A percentile compares a stretch with the other conserved stretches of the same genome.
These are phyloP conservation scores for Fusarium papillatum DNA, from an alignment of 2,329 filamentous ascomycete species.

Conservation along the genomic window DNA sequence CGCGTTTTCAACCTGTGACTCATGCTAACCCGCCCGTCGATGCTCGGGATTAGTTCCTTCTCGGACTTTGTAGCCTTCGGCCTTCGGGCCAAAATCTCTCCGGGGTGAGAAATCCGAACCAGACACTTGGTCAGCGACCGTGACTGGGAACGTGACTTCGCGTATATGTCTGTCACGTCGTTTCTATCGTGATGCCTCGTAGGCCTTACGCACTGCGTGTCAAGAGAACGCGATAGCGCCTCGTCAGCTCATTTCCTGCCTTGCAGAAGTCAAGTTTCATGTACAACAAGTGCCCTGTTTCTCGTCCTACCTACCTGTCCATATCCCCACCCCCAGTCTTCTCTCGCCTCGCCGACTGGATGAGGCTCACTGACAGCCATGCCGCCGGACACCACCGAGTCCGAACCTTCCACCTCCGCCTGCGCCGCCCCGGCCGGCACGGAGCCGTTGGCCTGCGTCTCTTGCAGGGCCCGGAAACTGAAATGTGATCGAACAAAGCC, in stretches of 20 bases:
- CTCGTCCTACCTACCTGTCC: neutral
- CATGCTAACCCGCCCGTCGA: slow-evolving; percentile 21
- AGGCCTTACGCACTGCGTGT: slow-evolving; percentile 16
- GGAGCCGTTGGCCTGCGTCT: slow-evolving; percentile 80
- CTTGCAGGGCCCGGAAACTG: slow-evolving; percentile 87
- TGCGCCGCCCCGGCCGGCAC: slow-evolving; percentile 32
- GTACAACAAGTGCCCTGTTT: neutral
- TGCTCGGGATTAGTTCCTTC: slow-evolving; percentile 2
- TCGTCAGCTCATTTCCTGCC: slow-evolving; percentile 4
- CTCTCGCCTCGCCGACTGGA: slow-evolving; percentile 18
- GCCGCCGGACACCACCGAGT: slow-evolving; percentile 39
- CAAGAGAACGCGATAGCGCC: slow-evolving; percentile 9
- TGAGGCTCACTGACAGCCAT: slow-evolving; percentile 33
- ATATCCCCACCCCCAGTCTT: neutral
- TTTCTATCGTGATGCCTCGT: slow-evolving; percentile 21
- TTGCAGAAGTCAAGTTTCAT: neutral
- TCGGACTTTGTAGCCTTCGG: slow-evolving; percentile 41
- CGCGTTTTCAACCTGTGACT: slow-evolving; percentile 30
- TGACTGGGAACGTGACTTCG: slow-evolving; percentile 31
- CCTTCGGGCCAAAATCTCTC: slow-evolving; percentile 40
- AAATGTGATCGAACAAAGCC: slow-evolving; percentile 88
- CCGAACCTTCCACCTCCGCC: slow-evolving; percentile 32
- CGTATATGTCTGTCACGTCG: slow-evolving; percentile 19
- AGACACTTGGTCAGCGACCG: slow-evolving; percentile 17
- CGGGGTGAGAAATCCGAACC: slow-evolving; percentile 28